phyloP scores from a whole-genome alignment of 768 basidiomycete species.

The Dentipellis sp. region DNA sequence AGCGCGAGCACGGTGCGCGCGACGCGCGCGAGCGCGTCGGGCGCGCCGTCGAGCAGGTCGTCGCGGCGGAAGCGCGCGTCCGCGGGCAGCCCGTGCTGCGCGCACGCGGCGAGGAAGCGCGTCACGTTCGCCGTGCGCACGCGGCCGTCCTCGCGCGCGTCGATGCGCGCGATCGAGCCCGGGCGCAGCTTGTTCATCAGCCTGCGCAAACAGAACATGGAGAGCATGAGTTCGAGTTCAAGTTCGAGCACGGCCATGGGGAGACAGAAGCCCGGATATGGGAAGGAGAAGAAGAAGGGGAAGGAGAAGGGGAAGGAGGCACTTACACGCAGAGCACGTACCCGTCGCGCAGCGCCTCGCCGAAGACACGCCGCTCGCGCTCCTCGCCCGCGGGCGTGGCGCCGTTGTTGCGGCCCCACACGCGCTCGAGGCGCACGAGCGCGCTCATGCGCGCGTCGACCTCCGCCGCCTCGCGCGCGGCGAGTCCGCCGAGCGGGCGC shows the following conservation, averaged over 20 bases:
- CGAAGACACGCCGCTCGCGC: slow-evolving; percentile 62
- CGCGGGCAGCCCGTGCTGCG: slow-evolving; percentile 51
- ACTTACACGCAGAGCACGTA: slow-evolving; percentile 87
- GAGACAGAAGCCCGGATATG: too few relatives aligned
- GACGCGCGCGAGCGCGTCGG: slow-evolving; percentile 60
- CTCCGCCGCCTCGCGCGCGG: slow-evolving; percentile 59
- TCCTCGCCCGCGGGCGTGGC: slow-evolving; percentile 56
- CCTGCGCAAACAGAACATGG: slow-evolving; percentile 39
- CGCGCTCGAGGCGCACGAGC: slow-evolving; percentile 59
- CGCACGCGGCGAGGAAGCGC: slow-evolving; percentile 69
- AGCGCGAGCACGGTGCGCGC: slow-evolving; percentile 67
- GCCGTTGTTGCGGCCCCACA: slow-evolving; percentile 58
- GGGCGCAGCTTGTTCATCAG: slow-evolving; percentile 73
- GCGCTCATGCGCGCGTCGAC: slow-evolving; percentile 58
- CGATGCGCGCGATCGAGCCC: slow-evolving; percentile 48
- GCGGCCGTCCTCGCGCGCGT: slow-evolving; percentile 59
- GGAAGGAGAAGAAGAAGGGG: too few relatives aligned
- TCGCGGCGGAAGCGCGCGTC: slow-evolving; percentile 62
- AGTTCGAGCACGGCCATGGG: too few relatives aligned
- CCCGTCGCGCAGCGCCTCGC: slow-evolving; percentile 74
- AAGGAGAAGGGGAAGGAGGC: slow-evolving; percentile 1
- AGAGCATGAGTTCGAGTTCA: too few relatives aligned
- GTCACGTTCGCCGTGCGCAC: slow-evolving; percentile 62
- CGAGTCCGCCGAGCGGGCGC: slow-evolving; percentile 49
- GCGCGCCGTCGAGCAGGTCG: slow-evolving; percentile 53